Percentiles rank a stretch among this genome's conserved stretches.
phyloP scores from a whole-genome alignment of 2,329 filamentous ascomycete species.

The Myotisia sp. region DNA sequence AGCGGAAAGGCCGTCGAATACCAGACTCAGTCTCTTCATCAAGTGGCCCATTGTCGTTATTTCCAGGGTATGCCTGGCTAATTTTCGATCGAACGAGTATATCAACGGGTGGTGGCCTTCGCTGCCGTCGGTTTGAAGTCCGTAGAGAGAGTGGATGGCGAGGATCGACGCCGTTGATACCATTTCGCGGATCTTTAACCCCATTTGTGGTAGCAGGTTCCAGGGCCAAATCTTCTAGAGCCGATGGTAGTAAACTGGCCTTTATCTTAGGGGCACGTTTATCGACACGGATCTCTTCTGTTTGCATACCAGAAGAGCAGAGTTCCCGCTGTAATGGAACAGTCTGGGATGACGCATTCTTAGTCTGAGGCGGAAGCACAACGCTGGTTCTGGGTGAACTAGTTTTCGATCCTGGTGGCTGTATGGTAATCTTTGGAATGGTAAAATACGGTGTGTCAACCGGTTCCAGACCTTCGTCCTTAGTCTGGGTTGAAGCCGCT shows the following conservation, averaged over 20 bases:
- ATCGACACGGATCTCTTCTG: conserved; percentile 79
- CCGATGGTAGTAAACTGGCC: conserved; percentile 62
- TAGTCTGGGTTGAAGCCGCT: conserved; percentile 22
- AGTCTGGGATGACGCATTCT: conserved; percentile 72
- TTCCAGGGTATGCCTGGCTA: conserved; percentile 58
- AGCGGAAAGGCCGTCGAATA: conserved; percentile 55
- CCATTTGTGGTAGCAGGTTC: conserved; percentile 9
- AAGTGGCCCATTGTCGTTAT: conserved; percentile 66
- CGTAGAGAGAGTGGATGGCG: not conserved
- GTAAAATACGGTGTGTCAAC: conserved; percentile 1
- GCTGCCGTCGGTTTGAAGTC: conserved; percentile 11
- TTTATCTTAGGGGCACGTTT: conserved; percentile 61
- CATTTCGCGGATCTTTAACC: not conserved
- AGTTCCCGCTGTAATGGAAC: conserved; percentile 36
- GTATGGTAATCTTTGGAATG: conserved; percentile 80
- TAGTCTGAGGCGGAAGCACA: conserved; percentile 65
- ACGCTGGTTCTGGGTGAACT: conserved; percentile 58
- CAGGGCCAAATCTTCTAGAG: conserved; percentile 45
- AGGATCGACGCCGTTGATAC: not conserved
- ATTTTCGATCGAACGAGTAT: conserved; percentile 32
- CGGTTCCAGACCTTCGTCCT: conserved; percentile 9
- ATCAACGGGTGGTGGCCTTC: conserved; percentile 24
- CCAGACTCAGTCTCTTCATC: conserved; percentile 39
- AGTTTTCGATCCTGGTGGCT: conserved; percentile 75
- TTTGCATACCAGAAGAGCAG: conserved; percentile 56